phyloP scores from a whole-genome alignment of 768 basidiomycete species.

The Pisolithus marmoratus region DNA sequence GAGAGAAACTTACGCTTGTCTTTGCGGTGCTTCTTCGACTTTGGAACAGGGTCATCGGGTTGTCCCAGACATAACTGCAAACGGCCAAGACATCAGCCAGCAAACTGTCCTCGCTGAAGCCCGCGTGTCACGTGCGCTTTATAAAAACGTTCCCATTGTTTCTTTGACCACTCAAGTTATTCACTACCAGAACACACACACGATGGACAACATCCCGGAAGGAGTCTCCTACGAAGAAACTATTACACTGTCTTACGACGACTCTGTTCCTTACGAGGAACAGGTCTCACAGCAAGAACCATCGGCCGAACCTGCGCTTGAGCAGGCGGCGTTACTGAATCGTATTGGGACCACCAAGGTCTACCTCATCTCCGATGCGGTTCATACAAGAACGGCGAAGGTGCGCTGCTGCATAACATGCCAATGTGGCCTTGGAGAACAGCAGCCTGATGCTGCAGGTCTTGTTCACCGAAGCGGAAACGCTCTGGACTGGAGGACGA shows the following conservation, averaged over 20 bases:
- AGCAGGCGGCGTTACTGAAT: constrained; percentile 40
- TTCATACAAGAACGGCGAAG: constrained; percentile 59
- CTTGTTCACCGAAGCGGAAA: constrained; percentile 37
- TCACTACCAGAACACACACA: constrained; percentile 2
- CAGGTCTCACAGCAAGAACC: constrained; percentile 36
- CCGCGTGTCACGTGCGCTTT: background rate
- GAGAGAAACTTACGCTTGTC: constrained; percentile 74
- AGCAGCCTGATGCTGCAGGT: constrained; percentile 40
- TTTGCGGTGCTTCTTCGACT: constrained; percentile 85
- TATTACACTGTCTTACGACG: constrained; percentile 46
- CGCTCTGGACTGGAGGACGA: constrained; percentile 37
- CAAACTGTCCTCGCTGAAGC: too few species aligned
- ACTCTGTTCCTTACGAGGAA: constrained; percentile 51
- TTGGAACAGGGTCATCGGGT: constrained; percentile 39
- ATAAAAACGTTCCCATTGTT: background rate
- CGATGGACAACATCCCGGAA: constrained; percentile 48
- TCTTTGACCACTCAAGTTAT: background rate
- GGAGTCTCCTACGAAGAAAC: constrained; percentile 27
- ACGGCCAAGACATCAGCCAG: too few species aligned
- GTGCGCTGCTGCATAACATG: constrained; percentile 57
- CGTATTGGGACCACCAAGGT: constrained; percentile 72
- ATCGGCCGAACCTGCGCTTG: constrained; percentile 21
- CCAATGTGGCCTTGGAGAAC: constrained; percentile 31
- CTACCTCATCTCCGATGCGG: constrained; percentile 70
- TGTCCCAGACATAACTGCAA: constrained; percentile 17